Conservation (phyloP, 2,329 filamentous ascomycete species). For the Neopestalotiopsis rosae region DNA sequence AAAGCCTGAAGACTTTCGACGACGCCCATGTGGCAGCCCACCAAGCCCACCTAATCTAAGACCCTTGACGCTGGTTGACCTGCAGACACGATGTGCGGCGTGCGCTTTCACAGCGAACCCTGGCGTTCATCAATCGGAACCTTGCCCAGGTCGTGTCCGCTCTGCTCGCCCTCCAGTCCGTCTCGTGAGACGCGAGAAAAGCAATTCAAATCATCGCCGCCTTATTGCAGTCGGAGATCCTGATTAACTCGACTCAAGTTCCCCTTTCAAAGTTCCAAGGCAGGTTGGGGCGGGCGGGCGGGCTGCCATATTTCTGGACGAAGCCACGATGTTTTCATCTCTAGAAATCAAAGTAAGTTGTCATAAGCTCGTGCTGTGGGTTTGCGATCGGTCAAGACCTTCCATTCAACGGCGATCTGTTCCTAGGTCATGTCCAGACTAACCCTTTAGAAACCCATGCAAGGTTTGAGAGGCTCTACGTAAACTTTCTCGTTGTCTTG, state of each 20-base stretch:
- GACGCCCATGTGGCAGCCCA: constrained; percentile 18
- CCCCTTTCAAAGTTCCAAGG: neutral
- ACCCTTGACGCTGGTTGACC: constrained; percentile 9
- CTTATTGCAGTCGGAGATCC: neutral
- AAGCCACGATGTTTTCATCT: too few species aligned
- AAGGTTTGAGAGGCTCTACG: neutral
- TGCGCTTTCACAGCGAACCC: constrained; percentile 3
- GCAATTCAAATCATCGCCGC: neutral
- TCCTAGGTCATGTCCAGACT: neutral
- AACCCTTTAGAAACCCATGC: neutral
- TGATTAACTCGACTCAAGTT: neutral
- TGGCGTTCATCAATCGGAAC: constrained; percentile 16
- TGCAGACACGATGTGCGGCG: neutral
- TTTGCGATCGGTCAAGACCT: neutral
- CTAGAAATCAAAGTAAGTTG: too few species aligned
- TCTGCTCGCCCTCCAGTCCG: neutral
- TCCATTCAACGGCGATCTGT: neutral
- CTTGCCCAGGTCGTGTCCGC: neutral
- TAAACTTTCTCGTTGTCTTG: neutral
- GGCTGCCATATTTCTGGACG: too few species aligned
- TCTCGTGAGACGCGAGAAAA: constrained; percentile 11
- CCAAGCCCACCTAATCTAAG: constrained; percentile 16
- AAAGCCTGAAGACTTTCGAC: constrained; percentile 11
- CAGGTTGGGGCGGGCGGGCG: too few species aligned
- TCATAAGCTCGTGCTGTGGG: too few species aligned